These are phyloP conservation scores for Viola pubescens DNA, from an alignment of 441 rosid species.

Conservation along the genomic window DNA sequence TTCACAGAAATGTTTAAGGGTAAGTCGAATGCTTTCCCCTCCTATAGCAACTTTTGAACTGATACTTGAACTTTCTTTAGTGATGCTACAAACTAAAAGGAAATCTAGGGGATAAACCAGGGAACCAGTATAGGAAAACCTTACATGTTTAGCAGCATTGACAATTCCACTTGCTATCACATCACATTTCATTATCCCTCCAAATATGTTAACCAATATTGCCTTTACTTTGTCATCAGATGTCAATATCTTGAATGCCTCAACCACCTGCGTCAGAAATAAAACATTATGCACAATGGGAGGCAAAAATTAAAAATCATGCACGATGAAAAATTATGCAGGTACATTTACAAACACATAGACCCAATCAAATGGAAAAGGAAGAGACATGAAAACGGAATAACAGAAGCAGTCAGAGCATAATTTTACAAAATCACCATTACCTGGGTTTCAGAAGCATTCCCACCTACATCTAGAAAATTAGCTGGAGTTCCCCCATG, in stretches of 20 bases:
- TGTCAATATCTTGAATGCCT: constrained; percentile 92
- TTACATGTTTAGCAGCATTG: constrained; percentile 91
- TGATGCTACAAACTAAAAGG: not conserved
- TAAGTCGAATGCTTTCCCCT: too few species aligned
- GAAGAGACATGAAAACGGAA: not conserved
- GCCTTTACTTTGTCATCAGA: constrained; percentile 97
- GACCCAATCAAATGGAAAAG: not conserved
- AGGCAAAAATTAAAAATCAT: not conserved
- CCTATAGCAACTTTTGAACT: too few species aligned
- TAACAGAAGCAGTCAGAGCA: constrained; percentile 10
- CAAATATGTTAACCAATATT: constrained; percentile 92
- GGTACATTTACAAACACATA: not conserved
- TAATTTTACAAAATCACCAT: constrained; percentile 12
- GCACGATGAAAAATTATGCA: not conserved
- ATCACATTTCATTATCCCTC: constrained; percentile 98
- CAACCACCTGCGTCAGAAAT: constrained; percentile 60
- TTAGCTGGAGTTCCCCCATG: constrained; percentile 99
- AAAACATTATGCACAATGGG: not conserved
- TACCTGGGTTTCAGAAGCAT: constrained; percentile 97
- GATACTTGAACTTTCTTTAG: not conserved
- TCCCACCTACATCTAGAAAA: constrained; percentile 96
- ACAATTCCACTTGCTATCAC: constrained; percentile 97
- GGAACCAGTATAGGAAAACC: constrained; percentile 10
- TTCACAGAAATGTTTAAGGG: too few species aligned
- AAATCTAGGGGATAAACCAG: not conserved